Evolutionary conservation across 169 alveolate species (phyloP).

Genomic region (Eimeria praecox): DNA sequence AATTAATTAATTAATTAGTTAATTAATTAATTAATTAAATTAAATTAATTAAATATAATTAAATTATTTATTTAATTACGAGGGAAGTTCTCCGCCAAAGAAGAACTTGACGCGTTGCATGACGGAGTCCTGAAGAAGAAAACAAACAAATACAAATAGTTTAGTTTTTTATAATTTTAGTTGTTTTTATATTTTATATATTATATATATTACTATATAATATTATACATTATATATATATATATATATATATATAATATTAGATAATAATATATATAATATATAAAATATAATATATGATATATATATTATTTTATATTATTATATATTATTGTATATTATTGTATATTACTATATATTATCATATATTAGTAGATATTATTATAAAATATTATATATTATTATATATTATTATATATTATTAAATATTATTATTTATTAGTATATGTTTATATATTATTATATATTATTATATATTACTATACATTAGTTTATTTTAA

Average conservation of each 20-base stretch:
- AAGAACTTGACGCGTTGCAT: slow-evolving; percentile 83
- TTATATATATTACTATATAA: not conserved
- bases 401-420: not conserved
- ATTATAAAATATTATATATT: too few relatives aligned
- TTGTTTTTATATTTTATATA: not conserved
- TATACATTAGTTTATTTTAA: not conserved
- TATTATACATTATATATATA: not conserved
- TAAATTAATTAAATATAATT: too few relatives aligned
- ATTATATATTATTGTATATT: not conserved
- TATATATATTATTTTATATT: not conserved
- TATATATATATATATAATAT: not conserved
- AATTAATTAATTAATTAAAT: too few relatives aligned
- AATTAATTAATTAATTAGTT: too few relatives aligned
- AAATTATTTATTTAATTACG: not conserved
- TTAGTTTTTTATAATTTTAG: too few relatives aligned
- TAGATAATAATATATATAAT: not conserved
- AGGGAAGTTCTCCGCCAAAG: slow-evolving; percentile 80
- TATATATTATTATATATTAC: not conserved
- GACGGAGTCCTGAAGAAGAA: slow-evolving; percentile 75
- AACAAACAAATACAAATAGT: not conserved
- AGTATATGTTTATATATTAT: not conserved
- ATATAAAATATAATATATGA: not conserved
- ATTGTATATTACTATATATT: not conserved
- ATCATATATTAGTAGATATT: not conserved
- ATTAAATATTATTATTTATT: not conserved